Percentiles rank a stretch among this genome's conserved stretches.
phyloP scores from a whole-genome alignment of 148 eudicot species.

The Vaccinium myrtillus region DNA sequence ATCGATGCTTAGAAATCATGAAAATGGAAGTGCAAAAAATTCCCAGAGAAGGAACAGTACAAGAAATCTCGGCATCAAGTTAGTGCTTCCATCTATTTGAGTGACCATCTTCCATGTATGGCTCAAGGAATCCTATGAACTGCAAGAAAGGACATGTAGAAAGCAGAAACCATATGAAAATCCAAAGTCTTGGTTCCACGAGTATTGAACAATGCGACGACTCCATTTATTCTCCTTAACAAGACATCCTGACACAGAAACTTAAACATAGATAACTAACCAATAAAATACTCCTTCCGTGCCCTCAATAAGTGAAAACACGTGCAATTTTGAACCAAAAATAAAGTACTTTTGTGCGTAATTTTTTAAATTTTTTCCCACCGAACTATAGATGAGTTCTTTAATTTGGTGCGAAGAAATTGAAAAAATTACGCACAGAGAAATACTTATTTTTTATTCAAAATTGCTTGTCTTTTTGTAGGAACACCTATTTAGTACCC shows the following conservation, averaged over 20 bases:
- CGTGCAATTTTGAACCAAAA: too few relatives aligned
- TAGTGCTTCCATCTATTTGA: conserved; percentile 65
- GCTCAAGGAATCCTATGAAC: conserved; percentile 91
- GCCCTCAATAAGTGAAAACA: too few relatives aligned
- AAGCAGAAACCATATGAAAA: background rate
- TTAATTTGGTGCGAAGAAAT: too few relatives aligned
- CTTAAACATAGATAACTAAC: background rate
- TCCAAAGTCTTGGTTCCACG: background rate
- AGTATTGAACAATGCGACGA: background rate
- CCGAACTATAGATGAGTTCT: too few relatives aligned
- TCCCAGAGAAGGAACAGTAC: background rate
- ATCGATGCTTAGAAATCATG: background rate
- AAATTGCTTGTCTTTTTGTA: too few relatives aligned
- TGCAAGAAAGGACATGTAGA: conserved; percentile 24
- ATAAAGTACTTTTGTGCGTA: too few relatives aligned
- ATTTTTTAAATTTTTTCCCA: too few relatives aligned
- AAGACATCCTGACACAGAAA: background rate
- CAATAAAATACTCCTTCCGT: background rate
- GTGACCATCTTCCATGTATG: conserved; percentile 68
- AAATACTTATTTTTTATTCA: too few relatives aligned
- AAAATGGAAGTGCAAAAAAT: background rate
- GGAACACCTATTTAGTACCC: background rate
- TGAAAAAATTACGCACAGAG: too few relatives aligned
- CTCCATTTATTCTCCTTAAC: background rate
- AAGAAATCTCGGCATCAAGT: background rate